Evolutionary conservation across 306 rosid genomes (phyloP).

Genomic region (Amphicarpaea edgeworthii): DNA sequence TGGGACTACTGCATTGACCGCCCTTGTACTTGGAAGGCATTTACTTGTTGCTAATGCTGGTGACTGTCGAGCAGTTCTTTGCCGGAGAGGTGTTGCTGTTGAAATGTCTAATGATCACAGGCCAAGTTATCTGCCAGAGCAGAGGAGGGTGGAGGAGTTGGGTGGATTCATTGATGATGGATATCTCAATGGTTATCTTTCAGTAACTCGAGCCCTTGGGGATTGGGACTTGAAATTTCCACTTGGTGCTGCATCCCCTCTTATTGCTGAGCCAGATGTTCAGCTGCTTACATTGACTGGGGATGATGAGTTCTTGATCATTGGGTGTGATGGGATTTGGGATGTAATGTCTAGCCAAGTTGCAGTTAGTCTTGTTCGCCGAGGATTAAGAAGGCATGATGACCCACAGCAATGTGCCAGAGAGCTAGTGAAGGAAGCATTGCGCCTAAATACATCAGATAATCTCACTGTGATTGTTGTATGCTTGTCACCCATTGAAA

Average conservation of each 20-base stretch:
- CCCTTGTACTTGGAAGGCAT: constrained; percentile 81
- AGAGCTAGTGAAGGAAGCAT: constrained; percentile 82
- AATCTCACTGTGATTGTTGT: constrained; percentile 86
- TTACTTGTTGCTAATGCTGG: constrained; percentile 93
- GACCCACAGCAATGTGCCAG: constrained; percentile 84
- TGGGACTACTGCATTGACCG: constrained; percentile 96
- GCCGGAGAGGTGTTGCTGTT: constrained; percentile 80
- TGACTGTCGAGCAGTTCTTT: constrained; percentile 96
- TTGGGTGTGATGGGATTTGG: constrained; percentile 95
- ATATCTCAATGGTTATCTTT: constrained; percentile 70
- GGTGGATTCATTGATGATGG: constrained; percentile 66
- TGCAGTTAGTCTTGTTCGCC: constrained; percentile 91
- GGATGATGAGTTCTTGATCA: constrained; percentile 86
- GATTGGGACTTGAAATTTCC: constrained; percentile 85
- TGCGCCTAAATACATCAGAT: constrained; percentile 72
- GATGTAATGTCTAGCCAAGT: constrained; percentile 82
- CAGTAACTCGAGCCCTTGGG: constrained; percentile 91
- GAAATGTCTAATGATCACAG: constrained; percentile 86
- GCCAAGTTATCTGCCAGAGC: constrained; percentile 67
- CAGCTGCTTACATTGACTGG: constrained; percentile 65
- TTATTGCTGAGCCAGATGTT: constrained; percentile 89
- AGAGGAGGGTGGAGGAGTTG: constrained; percentile 68
- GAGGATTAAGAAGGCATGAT: constrained; percentile 77
- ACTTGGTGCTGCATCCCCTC: constrained; percentile 75
- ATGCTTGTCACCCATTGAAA: constrained; percentile 66